Percentiles rank a stretch among this genome's conserved stretches.
Conservation (phyloP, 2,329 filamentous ascomycete species). For the Blastomyces gilchristii region DNA sequence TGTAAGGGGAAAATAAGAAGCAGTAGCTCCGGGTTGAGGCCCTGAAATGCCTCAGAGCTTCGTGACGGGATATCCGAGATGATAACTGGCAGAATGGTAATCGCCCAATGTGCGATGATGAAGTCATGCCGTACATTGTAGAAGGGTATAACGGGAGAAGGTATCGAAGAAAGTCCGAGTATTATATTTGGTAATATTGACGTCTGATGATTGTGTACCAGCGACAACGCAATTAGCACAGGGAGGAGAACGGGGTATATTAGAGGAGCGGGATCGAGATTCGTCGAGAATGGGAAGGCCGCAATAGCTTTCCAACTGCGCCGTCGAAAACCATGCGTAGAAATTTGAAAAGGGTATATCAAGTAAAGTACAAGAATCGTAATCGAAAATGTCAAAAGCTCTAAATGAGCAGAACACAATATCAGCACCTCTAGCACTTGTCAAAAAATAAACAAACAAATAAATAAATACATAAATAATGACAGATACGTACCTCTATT, state of each 20-base stretch:
- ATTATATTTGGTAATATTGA: slow-evolving; percentile 68
- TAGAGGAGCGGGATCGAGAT: slow-evolving; percentile 88
- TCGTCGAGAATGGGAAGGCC: slow-evolving; percentile 54
- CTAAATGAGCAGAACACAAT: slow-evolving; percentile 19
- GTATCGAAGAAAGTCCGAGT: slow-evolving; percentile 68
- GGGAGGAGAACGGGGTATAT: slow-evolving; percentile 74
- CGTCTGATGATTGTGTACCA: slow-evolving; percentile 52
- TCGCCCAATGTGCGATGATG: slow-evolving; percentile 65
- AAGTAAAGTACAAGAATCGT: slow-evolving; percentile 27
- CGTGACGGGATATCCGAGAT: slow-evolving; percentile 38
- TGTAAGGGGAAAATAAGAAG: slow-evolving; percentile 72
- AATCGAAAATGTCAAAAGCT: slow-evolving; percentile 26
- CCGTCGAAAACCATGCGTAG: slow-evolving; percentile 20
- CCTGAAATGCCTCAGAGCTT: slow-evolving; percentile 24
- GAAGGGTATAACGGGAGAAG: slow-evolving; percentile 60
- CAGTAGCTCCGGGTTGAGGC: slow-evolving; percentile 48
- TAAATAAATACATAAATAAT: not conserved
- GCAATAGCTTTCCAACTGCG: slow-evolving; percentile 26
- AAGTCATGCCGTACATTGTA: slow-evolving; percentile 47
- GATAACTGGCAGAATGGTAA: slow-evolving; percentile 61
- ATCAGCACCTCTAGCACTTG: slow-evolving; percentile 5
- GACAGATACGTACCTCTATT: slow-evolving; percentile 26
- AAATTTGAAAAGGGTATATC: slow-evolving; percentile 51
- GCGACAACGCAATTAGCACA: slow-evolving; percentile 62
- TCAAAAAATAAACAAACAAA: not conserved